Evolutionary conservation across 306 rosid species (phyloP).

Genomic region (Quercus agrifolia): DNA sequence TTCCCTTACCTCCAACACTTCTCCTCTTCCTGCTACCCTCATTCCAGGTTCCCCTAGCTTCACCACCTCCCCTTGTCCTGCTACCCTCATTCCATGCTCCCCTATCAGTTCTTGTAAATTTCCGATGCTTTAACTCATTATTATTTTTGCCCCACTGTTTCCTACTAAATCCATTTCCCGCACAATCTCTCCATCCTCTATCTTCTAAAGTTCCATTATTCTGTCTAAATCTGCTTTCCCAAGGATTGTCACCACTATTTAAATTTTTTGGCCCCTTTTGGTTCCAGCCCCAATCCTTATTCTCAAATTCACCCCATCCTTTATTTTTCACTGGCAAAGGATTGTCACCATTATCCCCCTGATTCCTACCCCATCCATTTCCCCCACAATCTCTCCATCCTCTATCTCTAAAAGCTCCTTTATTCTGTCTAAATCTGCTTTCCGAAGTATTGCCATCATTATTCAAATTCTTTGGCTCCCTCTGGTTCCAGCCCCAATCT

Average conservation of each 20-base stretch:
- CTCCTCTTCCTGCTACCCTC: conserved; percentile 6
- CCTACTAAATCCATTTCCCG: conserved; percentile 29
- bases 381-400: conserved; percentile 33
- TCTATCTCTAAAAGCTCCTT: conserved; percentile 26
- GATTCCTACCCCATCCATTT: conserved; percentile 32
- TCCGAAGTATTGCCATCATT: conserved; percentile 32
- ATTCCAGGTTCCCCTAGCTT: too few relatives aligned
- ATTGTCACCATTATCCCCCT: neutral
- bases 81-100: conserved; percentile 28
- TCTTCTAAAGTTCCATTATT: conserved; percentile 29
- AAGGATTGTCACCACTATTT: conserved; percentile 27
- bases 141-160: conserved; percentile 31
- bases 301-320: conserved; percentile 10
- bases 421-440: conserved; percentile 24
- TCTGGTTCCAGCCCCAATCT: conserved; percentile 26
- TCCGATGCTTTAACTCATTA: conserved; percentile 32
- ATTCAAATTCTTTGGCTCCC: conserved; percentile 24
- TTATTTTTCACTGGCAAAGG: conserved; percentile 38
- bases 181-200: conserved; percentile 36
- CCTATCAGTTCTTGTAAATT: conserved; percentile 30
- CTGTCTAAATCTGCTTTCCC: conserved; percentile 30
- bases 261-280: conserved; percentile 22
- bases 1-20: neutral
- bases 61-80: conserved; percentile 25
- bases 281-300: conserved; percentile 23